Conservation (phyloP, 2,329 filamentous ascomycete species). For the Pseudogymnoascus sp. region DNA sequence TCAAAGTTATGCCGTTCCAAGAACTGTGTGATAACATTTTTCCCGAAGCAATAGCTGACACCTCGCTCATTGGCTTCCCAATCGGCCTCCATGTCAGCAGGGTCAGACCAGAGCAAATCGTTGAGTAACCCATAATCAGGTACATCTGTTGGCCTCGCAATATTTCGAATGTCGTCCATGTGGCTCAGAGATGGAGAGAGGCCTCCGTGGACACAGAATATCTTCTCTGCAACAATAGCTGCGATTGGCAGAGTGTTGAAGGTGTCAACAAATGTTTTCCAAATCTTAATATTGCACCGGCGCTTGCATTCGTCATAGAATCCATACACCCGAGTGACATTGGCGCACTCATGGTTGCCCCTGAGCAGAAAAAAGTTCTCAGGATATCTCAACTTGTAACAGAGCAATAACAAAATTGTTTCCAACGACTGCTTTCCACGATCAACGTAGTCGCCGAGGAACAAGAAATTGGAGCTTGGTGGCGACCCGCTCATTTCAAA, state of each 20-base stretch:
- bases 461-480: conserved; percentile 84
- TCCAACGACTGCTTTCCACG: conserved; percentile 93
- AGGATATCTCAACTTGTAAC: conserved; percentile 95
- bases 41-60: conserved; percentile 97
- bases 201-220: conserved; percentile 94
- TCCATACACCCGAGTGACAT: conserved; percentile 89
- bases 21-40: conserved; percentile 96
- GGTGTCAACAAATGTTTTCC: conserved; percentile 96
- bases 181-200: conserved; percentile 85
- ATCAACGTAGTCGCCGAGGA: conserved; percentile 94
- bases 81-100: conserved; percentile 94
- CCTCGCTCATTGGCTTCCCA: conserved; percentile 97
- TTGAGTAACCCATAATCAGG: conserved; percentile 94
- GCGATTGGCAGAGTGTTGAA: conserved; percentile 96
- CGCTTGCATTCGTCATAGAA: conserved; percentile 99
- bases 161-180: conserved; percentile 98
- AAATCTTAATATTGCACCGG: conserved; percentile 91
- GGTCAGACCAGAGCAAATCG: conserved; percentile 94
- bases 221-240: conserved; percentile 93
- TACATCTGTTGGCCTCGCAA: conserved; percentile 91
- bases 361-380: conserved; percentile 95
- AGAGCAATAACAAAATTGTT: conserved; percentile 84
- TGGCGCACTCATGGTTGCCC: conserved; percentile 95
- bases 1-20: conserved; percentile 93
- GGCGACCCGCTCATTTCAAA: conserved; percentile 99